Conservation (phyloP, 2,329 filamentous ascomycete species). For the Magnaporthiopsis poae region DNA sequence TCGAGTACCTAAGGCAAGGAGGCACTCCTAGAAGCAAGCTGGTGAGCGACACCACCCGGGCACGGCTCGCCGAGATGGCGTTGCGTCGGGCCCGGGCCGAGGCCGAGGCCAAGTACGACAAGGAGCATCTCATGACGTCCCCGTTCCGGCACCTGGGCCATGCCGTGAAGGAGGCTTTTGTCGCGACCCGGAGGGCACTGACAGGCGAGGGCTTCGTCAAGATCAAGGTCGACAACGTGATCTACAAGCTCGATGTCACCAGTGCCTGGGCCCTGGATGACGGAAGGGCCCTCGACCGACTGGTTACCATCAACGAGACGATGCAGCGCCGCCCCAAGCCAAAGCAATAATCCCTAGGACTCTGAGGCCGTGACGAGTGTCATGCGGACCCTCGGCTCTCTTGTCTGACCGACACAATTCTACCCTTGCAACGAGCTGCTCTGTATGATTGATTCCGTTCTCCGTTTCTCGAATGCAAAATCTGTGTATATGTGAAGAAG, state of each 20-base stretch:
- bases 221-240: slow-evolving; percentile 34
- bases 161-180: not conserved
- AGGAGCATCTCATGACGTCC: slow-evolving; percentile 45
- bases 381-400: not conserved
- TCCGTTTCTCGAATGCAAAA: not conserved
- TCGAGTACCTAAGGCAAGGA: slow-evolving; percentile 15
- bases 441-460: not conserved
- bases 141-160: slow-evolving; percentile 43
- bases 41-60: not conserved
- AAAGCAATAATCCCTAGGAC: not conserved
- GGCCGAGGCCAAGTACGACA: slow-evolving; percentile 38
- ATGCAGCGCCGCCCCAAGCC: not conserved
- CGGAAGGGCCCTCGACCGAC: slow-evolving; percentile 47
- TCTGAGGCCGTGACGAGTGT: not conserved
- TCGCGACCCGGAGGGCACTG: slow-evolving; percentile 36
- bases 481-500: not conserved
- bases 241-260: slow-evolving; percentile 48
- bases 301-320: slow-evolving; percentile 26
- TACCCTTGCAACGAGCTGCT: not conserved
- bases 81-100: slow-evolving; percentile 27
- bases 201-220: slow-evolving; percentile 47
- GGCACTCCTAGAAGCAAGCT: not conserved
- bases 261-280: slow-evolving; percentile 50
- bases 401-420: not conserved
- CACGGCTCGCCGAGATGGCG: not conserved